Evolutionary conservation across 176 grass and related monocot species (phyloP), one percentile per base, ranked within the genome.

Genomic region (Oryza glaberrima): DNA sequence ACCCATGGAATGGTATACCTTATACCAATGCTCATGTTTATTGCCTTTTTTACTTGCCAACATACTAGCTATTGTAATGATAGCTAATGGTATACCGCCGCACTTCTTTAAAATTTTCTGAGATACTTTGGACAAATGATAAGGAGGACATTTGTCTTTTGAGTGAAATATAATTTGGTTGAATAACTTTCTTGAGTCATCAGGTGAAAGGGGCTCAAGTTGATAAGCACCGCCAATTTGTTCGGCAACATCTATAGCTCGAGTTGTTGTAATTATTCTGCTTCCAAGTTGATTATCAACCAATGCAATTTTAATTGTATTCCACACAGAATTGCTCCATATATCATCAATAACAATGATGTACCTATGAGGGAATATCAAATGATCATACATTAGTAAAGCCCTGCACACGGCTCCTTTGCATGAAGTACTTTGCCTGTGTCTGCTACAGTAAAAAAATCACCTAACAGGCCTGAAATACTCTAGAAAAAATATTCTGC

Each of bases 1-100:
- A 19, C 72, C 60, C 72, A 84, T 84, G 32, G 72, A 52, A 35
- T 23, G 6, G 7, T 23, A 84, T 19, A 75, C 64, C 25, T 32
- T 36, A 8, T 12, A 75, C 72, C 81, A 83, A 11, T 75, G 20
- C 0, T 64, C 10, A 41, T 43, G 4, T 14, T 30, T 7, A 23
- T 9, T 17, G 17, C 51, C 68, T 4, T n/a, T 48, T 66, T 74
- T 54, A 54, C 4, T 38, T 5, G 71, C 41, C 12, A 83, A 0
- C 26, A 75, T 49, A 23, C 81, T 25, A 36, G 71, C 17, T 66
- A 75, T 75, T 0, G 81, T 83, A 38, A 83, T 83, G 11, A 75
- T 75, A 52, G 81, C 81, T 65, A 83, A 75, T 7, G 81, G 81
- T 36, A 83, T 12, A 25, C 81, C 72, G 25, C 71, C 81, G 5